A percentile compares a stretch with the other conserved stretches of the same genome.
Conservation (phyloP, 768 basidiomycete species). For the Leucocoprinus birnbaumii region DNA sequence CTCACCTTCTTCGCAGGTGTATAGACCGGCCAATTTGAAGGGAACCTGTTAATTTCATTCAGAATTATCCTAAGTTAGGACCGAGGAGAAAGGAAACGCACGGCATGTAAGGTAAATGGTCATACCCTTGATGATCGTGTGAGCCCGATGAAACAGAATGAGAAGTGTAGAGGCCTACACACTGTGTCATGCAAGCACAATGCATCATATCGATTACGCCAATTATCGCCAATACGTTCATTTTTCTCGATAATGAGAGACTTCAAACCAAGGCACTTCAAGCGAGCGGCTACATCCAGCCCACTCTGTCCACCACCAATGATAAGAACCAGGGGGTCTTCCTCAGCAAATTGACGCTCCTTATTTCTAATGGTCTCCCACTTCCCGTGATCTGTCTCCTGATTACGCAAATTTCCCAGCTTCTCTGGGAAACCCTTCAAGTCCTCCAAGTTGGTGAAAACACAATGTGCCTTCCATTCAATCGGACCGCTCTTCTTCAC, state of each 20-base stretch:
- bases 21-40: slow-evolving; percentile 28
- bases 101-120: slow-evolving; percentile 63
- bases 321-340: slow-evolving; percentile 56
- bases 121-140: slow-evolving; percentile 36
- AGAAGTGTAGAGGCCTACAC: slow-evolving; percentile 40
- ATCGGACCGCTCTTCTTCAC: slow-evolving; percentile 10
- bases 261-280: slow-evolving; percentile 55
- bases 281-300: slow-evolving; percentile 59
- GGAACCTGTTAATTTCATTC: slow-evolving; percentile 20
- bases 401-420: slow-evolving; percentile 41
- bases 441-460: slow-evolving; percentile 58
- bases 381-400: slow-evolving; percentile 44
- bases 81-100: slow-evolving; percentile 25
- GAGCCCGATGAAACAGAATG: not conserved
- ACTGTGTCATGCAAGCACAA: slow-evolving; percentile 67
- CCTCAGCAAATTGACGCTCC: slow-evolving; percentile 22
- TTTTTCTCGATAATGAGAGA: slow-evolving; percentile 68
- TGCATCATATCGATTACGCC: slow-evolving; percentile 65
- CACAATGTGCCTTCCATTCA: slow-evolving; percentile 57
- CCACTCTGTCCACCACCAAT: slow-evolving; percentile 70
- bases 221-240: slow-evolving; percentile 56
- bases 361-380: slow-evolving; percentile 48
- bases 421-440: slow-evolving; percentile 52
- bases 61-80: slow-evolving; percentile 14
- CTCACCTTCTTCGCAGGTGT: slow-evolving; percentile 26